Percentiles rank a stretch among this genome's conserved stretches.
Conservation (phyloP, 306 rosid species). For the Echinosophora koreensis region DNA sequence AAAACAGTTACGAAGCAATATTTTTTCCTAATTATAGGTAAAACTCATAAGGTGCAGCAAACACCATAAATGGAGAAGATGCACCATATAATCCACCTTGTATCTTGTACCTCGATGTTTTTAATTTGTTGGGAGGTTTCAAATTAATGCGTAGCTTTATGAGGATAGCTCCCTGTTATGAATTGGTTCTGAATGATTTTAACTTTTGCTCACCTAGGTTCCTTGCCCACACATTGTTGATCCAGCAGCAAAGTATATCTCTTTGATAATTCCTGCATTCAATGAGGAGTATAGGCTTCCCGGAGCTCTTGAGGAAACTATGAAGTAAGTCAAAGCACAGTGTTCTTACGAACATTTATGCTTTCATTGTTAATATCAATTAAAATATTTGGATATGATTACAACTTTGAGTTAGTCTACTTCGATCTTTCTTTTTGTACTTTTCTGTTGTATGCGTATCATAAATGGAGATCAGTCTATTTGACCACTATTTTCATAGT, state of each 20-base stretch:
- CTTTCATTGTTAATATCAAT: conserved; percentile 29
- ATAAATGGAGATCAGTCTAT: neutral
- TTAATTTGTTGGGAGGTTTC: conserved; percentile 4
- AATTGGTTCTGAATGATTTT: conserved; percentile 44
- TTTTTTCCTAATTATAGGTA: too few relatives aligned
- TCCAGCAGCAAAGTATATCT: conserved; percentile 89
- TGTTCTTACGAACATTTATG: conserved; percentile 10
- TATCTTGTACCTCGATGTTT: neutral
- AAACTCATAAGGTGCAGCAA: too few relatives aligned
- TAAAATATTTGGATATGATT: conserved; percentile 1
- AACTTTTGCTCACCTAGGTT: conserved; percentile 60
- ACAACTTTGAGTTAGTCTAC: neutral
- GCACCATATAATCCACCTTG: too few relatives aligned
- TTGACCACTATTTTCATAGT: neutral
- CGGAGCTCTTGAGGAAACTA: conserved; percentile 82
- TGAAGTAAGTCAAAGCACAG: conserved; percentile 67
- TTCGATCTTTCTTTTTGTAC: conserved; percentile 4
- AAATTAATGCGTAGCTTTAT: conserved; percentile 20
- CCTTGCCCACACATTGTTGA: conserved; percentile 80
- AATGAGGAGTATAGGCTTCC: conserved; percentile 93
- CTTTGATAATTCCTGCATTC: conserved; percentile 87
- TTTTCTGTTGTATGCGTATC: neutral
- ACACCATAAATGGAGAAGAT: too few relatives aligned
- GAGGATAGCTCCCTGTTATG: conserved; percentile 13
- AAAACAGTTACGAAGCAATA: too few relatives aligned